Evolutionary conservation across 1,284 basidiomycete species (phyloP).

Genomic region (Ustilago bromivora): DNA sequence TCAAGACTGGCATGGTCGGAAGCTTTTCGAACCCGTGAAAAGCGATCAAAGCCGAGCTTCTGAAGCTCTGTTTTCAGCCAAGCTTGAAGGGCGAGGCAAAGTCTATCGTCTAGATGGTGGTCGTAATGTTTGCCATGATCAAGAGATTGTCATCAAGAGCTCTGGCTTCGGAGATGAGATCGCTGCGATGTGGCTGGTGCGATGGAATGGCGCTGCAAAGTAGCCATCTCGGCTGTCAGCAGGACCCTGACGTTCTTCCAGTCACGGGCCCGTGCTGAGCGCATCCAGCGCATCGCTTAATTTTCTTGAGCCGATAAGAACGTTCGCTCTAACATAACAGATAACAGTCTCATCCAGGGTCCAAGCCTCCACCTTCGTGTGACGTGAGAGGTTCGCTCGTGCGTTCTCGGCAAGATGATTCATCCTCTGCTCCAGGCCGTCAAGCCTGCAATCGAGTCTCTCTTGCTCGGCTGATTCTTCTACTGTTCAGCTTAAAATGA

Average conservation of each 20-base stretch:
- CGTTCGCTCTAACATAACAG: not conserved
- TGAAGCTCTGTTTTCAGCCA: not conserved
- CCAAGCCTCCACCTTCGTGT: slow-evolving; percentile 4
- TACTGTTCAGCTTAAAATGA: not conserved
- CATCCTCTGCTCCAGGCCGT: slow-evolving; percentile 18
- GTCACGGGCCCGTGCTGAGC: not conserved
- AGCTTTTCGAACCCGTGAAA: not conserved
- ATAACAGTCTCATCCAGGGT: not conserved
- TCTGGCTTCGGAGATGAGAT: not conserved
- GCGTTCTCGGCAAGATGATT: slow-evolving; percentile 20
- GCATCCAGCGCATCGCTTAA: not conserved
- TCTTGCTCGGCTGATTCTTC: slow-evolving; percentile 28
- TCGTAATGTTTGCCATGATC: not conserved
- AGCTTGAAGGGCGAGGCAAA: not conserved
- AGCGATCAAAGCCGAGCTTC: not conserved
- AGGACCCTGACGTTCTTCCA: not conserved
- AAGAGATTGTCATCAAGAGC: not conserved
- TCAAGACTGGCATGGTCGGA: slow-evolving; percentile 10
- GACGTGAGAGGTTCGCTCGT: not conserved
- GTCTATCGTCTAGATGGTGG: slow-evolving; percentile 1
- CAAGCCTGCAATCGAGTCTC: not conserved
- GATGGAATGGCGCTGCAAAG: slow-evolving; percentile 5
- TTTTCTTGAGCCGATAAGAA: not conserved
- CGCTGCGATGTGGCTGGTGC: not conserved
- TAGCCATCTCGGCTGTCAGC: slow-evolving; percentile 6